These are phyloP conservation scores for Aspergillus fumigatiaffinis DNA, from an alignment of 2,329 filamentous ascomycete species.

Conservation along the genomic window DNA sequence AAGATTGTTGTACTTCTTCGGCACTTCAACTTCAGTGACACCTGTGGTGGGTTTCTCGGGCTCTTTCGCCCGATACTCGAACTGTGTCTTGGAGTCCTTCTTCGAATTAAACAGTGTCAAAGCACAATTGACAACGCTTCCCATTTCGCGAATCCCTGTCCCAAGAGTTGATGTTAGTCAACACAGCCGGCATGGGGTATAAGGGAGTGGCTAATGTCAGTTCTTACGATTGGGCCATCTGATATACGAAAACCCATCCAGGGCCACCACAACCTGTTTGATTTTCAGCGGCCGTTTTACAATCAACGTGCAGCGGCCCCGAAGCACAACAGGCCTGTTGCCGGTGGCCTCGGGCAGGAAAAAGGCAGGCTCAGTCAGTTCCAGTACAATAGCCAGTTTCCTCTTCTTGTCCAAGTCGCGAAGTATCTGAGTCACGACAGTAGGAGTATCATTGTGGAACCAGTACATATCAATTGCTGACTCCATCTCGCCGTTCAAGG, in stretches of 20 bases:
- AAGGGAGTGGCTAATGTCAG: background rate
- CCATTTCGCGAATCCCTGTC: constrained; percentile 8
- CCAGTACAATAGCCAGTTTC: constrained; percentile 6
- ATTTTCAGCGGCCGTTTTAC: constrained; percentile 5
- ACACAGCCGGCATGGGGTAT: background rate
- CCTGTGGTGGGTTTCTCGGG: background rate
- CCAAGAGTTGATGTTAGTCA: background rate
- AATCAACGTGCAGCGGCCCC: constrained; percentile 9
- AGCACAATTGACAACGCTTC: background rate
- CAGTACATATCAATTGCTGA: no score
- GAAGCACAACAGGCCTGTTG: constrained; percentile 12
- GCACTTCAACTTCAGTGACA: background rate
- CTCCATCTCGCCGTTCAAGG: background rate
- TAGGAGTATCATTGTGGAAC: no score
- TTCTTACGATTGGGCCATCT: constrained; percentile 12
- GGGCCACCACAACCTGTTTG: constrained; percentile 8
- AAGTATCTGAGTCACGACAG: background rate
- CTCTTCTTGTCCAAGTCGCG: background rate
- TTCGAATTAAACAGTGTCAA: background rate
- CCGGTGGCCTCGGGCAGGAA: constrained; percentile 9
- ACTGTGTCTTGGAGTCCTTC: background rate
- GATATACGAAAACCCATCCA: constrained; percentile 9
- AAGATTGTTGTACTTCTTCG: background rate
- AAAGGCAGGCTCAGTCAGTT: constrained; percentile 10
- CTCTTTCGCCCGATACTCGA: background rate